Percentiles rank a stretch among this genome's conserved stretches.
Evolutionary conservation across 2,329 filamentous ascomycete species (phyloP).

Genomic region (Fusarium xylarioides): DNA sequence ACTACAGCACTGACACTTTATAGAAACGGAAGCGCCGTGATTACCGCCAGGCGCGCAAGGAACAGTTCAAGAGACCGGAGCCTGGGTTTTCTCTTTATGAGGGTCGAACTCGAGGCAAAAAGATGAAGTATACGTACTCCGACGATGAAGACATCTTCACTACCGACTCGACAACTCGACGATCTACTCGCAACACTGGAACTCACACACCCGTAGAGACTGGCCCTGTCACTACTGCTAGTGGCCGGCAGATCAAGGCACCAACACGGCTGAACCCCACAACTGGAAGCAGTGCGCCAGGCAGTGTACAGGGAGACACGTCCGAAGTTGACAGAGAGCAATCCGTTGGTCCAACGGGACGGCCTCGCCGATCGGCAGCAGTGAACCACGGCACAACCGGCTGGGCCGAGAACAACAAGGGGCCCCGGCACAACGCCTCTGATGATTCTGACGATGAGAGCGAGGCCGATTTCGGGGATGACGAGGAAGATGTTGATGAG

Average conservation of each 20-base stretch:
- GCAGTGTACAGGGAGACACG: slow-evolving; percentile 57
- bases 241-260: slow-evolving; percentile 83
- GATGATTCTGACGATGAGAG: slow-evolving; percentile 72
- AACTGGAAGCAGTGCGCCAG: slow-evolving; percentile 57
- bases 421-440: slow-evolving; percentile 56
- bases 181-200: slow-evolving; percentile 78
- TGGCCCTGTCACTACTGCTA: slow-evolving; percentile 76
- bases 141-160: slow-evolving; percentile 82
- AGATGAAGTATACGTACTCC: slow-evolving; percentile 95
- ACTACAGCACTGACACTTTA: slow-evolving; percentile 24
- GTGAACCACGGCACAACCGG: slow-evolving; percentile 61
- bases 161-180: slow-evolving; percentile 71
- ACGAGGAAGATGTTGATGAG: slow-evolving; percentile 75
- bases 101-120: slow-evolving; percentile 93
- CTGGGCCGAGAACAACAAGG: slow-evolving; percentile 47
- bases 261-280: slow-evolving; percentile 73
- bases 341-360: slow-evolving; percentile 56
- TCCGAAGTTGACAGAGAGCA: slow-evolving; percentile 52
- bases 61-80: slow-evolving; percentile 87
- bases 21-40: slow-evolving; percentile 94
- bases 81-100: slow-evolving; percentile 94
- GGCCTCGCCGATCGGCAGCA: slow-evolving; percentile 62
- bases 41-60: slow-evolving; percentile 85
- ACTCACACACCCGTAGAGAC: slow-evolving; percentile 76
- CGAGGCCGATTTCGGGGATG: slow-evolving; percentile 79